Conservation (phyloP, 2,329 filamentous ascomycete genomes). For the Cyphellophora europaea region DNA sequence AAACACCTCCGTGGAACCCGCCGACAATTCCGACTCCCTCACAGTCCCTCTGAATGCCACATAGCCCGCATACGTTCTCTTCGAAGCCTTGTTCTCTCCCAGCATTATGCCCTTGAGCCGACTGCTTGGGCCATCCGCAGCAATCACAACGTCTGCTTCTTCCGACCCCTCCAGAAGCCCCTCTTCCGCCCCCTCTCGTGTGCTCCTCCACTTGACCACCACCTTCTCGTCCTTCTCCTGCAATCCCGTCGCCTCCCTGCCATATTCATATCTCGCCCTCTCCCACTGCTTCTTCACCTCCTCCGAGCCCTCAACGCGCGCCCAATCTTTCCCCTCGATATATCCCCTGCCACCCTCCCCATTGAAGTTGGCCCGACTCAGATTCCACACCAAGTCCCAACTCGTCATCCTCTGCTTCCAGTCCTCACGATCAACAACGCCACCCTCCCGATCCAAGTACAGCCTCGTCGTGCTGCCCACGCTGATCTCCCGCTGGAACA, state of each 20-base stretch:
- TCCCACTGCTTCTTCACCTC: conserved; percentile 1
- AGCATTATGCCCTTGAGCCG: conserved; percentile 7
- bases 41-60: conserved; percentile 35
- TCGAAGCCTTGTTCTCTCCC: conserved; percentile 2
- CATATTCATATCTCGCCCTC: conserved; percentile 8
- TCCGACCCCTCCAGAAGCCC: conserved; percentile 17
- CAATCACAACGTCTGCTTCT: conserved; percentile 9
- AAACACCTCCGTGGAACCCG: conserved; percentile 21
- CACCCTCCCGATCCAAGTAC: conserved; percentile 10
- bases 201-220: conserved; percentile 6
- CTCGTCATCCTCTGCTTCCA: conserved; percentile 37
- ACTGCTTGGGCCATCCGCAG: conserved; percentile 11
- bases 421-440: conserved; percentile 8
- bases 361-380: conserved; percentile 38
- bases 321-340: neutral
- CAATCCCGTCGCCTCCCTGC: conserved; percentile 7
- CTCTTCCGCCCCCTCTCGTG: conserved; percentile 1
- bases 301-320: neutral
- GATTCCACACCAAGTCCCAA: conserved; percentile 38
- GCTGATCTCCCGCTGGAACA: conserved; percentile 18
- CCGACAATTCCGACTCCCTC: conserved; percentile 20
- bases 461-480: neutral
- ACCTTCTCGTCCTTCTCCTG: conserved; percentile 7
- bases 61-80: conserved; percentile 25
- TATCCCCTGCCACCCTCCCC: conserved; percentile 15